phyloP scores from a whole-genome alignment of 306 rosid species.

The Quercus dentata region DNA sequence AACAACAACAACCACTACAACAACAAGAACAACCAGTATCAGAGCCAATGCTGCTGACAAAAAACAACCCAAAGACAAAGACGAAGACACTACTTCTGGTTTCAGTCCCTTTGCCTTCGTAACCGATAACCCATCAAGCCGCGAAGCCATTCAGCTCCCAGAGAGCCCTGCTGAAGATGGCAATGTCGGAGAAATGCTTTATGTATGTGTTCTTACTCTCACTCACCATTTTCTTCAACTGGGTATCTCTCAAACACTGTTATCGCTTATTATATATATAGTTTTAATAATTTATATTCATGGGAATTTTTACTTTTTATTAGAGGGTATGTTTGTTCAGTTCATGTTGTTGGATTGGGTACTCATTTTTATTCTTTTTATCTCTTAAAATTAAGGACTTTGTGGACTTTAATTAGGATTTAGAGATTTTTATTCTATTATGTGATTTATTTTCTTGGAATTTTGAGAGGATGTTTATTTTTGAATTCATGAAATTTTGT shows the following conservation, averaged over 20 bases:
- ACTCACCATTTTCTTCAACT: not conserved
- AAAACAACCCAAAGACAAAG: conserved; percentile 26
- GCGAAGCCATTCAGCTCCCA: conserved; percentile 78
- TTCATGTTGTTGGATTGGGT: not conserved
- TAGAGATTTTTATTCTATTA: not conserved
- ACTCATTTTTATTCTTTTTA: not conserved
- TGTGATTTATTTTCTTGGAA: not conserved
- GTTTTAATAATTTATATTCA: not conserved
- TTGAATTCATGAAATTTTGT: not conserved
- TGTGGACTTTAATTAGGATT: not conserved
- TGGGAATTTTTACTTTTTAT: not conserved
- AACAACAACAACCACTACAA: not conserved
- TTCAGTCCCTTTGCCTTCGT: conserved; percentile 96
- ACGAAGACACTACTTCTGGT: conserved; percentile 28
- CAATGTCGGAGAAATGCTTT: conserved; percentile 91
- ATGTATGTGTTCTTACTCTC: conserved; percentile 40
- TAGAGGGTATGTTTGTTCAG: not conserved
- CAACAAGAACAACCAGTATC: conserved; percentile 7
- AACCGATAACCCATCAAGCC: conserved; percentile 91
- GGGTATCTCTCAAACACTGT: not conserved
- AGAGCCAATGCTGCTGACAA: conserved; percentile 54
- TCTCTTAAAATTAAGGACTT: not conserved
- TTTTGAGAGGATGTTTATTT: not conserved
- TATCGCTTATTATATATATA: not conserved
- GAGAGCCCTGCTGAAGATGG: conserved; percentile 87